These are phyloP conservation scores for Thalassiosira oceanica DNA, from an alignment of 352 stramenopile genomes.

Conservation along the genomic window DNA sequence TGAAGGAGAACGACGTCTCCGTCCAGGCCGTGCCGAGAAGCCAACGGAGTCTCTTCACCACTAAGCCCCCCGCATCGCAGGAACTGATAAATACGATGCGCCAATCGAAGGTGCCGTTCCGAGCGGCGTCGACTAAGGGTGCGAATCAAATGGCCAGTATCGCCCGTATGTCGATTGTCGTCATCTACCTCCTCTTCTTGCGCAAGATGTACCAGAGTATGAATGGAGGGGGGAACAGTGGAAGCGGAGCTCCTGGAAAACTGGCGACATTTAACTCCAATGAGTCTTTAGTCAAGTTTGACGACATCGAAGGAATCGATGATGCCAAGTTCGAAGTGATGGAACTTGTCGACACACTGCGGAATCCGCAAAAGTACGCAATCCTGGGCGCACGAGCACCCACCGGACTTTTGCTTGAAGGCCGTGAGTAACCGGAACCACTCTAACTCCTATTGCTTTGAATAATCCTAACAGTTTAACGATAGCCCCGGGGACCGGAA, in stretches of 20 bases:
- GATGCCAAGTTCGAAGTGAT: slow-evolving; percentile 77
- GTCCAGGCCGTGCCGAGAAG: slow-evolving; percentile 15
- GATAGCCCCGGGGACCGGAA: slow-evolving; percentile 91
- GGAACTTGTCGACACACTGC: slow-evolving; percentile 77
- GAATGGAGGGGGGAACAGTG: slow-evolving; percentile 20
- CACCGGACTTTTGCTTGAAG: slow-evolving; percentile 74
- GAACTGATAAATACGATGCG: slow-evolving; percentile 60
- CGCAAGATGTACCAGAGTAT: slow-evolving; percentile 65
- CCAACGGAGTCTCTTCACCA: slow-evolving; percentile 48
- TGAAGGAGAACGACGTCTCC: slow-evolving; percentile 35
- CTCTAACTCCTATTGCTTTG: too few relatives aligned
- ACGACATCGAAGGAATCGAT: slow-evolving; percentile 79
- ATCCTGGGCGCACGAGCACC: slow-evolving; percentile 73
- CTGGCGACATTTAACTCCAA: slow-evolving; percentile 32
- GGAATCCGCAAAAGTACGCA: slow-evolving; percentile 76
- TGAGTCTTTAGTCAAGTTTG: slow-evolving; percentile 61
- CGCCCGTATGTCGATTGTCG: slow-evolving; percentile 44
- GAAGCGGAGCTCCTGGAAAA: slow-evolving; percentile 56
- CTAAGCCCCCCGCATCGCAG: slow-evolving; percentile 54
- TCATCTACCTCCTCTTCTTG: slow-evolving; percentile 71
- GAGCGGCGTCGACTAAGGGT: slow-evolving; percentile 43
- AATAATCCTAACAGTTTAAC: too few relatives aligned
- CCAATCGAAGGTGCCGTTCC: slow-evolving; percentile 57
- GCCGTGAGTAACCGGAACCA: too few relatives aligned
- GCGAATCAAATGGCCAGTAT: slow-evolving; percentile 31